Percentiles rank a stretch among this genome's conserved stretches.
These are phyloP conservation scores for Zizania latifolia DNA, from an alignment of 176 grass and related monocot species.

Conservation along the genomic window DNA sequence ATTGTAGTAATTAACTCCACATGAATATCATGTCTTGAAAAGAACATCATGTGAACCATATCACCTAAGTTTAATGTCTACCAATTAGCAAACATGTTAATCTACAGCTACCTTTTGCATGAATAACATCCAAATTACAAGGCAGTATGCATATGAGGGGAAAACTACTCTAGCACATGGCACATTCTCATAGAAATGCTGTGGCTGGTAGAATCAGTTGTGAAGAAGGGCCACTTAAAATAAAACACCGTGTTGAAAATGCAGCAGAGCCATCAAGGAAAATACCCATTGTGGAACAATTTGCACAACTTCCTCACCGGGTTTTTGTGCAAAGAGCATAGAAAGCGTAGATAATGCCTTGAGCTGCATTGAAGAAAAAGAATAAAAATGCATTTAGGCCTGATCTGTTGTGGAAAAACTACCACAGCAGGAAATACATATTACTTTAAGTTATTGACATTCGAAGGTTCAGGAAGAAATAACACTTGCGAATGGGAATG, in stretches of 20 bases:
- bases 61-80: not conserved
- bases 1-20: not conserved
- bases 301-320: slow-evolving; percentile 63
- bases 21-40: not conserved
- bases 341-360: slow-evolving; percentile 69
- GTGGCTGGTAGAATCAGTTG: not conserved
- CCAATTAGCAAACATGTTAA: not conserved
- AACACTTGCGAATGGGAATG: not conserved
- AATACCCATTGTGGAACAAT: slow-evolving; percentile 88
- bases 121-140: not conserved
- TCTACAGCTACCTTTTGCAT: not conserved
- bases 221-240: not conserved
- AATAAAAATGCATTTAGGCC: not conserved
- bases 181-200: slow-evolving; percentile 9
- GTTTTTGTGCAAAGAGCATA: slow-evolving; percentile 59
- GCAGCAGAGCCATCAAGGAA: slow-evolving; percentile 9
- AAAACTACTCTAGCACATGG: not conserved
- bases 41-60: not conserved
- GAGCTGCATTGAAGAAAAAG: slow-evolving; percentile 48
- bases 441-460: not conserved
- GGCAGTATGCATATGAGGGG: not conserved
- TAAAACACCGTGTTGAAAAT: not conserved
- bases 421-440: not conserved
- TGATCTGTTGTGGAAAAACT: not conserved
- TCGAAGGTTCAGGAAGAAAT: not conserved